These are phyloP conservation scores for Plasmopara muralis DNA, from an alignment of 352 stramenopile genomes.

Conservation along the genomic window DNA sequence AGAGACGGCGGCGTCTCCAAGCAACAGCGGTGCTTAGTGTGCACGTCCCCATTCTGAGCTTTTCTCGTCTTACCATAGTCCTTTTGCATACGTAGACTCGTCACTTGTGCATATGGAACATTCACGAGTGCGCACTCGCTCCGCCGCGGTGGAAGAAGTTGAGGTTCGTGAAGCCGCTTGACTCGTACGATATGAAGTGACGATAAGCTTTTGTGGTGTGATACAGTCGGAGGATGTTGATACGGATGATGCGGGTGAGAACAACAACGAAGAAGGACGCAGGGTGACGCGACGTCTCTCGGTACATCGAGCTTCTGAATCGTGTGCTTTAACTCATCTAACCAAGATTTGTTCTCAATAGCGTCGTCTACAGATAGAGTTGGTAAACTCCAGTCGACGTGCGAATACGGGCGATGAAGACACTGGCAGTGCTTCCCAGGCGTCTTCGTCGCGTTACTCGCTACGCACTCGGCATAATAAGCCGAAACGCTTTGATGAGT, in stretches of 20 bases:
- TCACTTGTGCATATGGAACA: conserved; percentile 21
- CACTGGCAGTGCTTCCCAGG: conserved; percentile 13
- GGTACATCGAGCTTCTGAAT: conserved; percentile 2
- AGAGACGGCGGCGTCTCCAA: conserved; percentile 18
- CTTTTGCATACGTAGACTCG: conserved; percentile 12
- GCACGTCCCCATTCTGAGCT: neutral
- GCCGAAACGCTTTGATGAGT: conserved; percentile 53
- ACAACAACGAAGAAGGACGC: conserved; percentile 15
- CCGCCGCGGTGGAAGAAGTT: conserved; percentile 13
- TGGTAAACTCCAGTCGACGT: conserved; percentile 12
- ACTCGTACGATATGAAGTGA: neutral
- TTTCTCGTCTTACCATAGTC: conserved; percentile 1
- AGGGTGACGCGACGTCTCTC: conserved; percentile 7
- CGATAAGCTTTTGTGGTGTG: neutral
- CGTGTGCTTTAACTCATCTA: neutral
- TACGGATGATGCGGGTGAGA: conserved; percentile 20
- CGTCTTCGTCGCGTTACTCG: conserved; percentile 32
- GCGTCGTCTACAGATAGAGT: conserved; percentile 17
- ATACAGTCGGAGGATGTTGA: conserved; percentile 19
- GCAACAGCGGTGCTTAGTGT: conserved; percentile 18
- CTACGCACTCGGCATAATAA: conserved; percentile 50
- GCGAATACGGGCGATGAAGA: conserved; percentile 6
- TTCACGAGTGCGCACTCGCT: conserved; percentile 6
- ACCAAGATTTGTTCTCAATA: conserved; percentile 1
- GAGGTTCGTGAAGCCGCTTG: conserved; percentile 5